phyloP scores from a whole-genome alignment of 2,329 filamentous ascomycete species.

The Apiospora pterosperma region DNA sequence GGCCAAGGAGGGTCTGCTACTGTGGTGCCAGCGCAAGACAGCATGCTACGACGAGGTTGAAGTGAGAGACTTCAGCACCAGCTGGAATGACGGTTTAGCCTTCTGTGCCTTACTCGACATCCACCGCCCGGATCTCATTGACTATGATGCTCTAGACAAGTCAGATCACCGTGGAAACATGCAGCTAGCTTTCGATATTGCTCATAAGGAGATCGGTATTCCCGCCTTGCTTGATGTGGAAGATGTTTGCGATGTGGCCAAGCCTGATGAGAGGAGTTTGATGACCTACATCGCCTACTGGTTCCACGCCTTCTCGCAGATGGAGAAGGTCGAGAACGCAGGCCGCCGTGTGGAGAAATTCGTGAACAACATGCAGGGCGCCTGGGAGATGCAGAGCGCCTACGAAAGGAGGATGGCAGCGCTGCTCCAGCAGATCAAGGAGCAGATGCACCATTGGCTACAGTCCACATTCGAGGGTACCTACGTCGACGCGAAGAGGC shows the following conservation, averaged over 20 bases:
- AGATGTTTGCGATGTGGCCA: conserved; percentile 94
- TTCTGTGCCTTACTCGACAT: conserved; percentile 97
- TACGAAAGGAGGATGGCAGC: conserved; percentile 90
- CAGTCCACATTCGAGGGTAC: conserved; percentile 83
- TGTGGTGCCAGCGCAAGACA: conserved; percentile 98
- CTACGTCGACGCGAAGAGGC: conserved; percentile 86
- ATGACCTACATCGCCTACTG: conserved; percentile 99
- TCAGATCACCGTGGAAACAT: conserved; percentile 93
- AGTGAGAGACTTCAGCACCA: conserved; percentile 88
- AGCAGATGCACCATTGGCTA: conserved; percentile 74
- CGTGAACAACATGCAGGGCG: conserved; percentile 96
- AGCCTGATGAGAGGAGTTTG: conserved; percentile 91
- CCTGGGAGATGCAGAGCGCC: conserved; percentile 98
- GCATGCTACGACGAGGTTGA: conserved; percentile 98
- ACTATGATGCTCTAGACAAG: conserved; percentile 94
- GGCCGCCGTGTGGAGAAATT: conserved; percentile 97
- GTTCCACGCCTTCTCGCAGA: conserved; percentile 99
- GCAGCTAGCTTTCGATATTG: conserved; percentile 96
- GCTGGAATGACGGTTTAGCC: conserved; percentile 96
- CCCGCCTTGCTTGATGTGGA: conserved; percentile 94
- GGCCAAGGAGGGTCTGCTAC: conserved; percentile 87
- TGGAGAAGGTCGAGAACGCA: conserved; percentile 98
- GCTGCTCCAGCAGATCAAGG: conserved; percentile 69
- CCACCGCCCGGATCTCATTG: conserved; percentile 93
- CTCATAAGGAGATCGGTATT: conserved; percentile 93